Evolutionary conservation across 2,329 filamentous ascomycete genomes (phyloP).

Genomic region (Onygenales sp.): DNA sequence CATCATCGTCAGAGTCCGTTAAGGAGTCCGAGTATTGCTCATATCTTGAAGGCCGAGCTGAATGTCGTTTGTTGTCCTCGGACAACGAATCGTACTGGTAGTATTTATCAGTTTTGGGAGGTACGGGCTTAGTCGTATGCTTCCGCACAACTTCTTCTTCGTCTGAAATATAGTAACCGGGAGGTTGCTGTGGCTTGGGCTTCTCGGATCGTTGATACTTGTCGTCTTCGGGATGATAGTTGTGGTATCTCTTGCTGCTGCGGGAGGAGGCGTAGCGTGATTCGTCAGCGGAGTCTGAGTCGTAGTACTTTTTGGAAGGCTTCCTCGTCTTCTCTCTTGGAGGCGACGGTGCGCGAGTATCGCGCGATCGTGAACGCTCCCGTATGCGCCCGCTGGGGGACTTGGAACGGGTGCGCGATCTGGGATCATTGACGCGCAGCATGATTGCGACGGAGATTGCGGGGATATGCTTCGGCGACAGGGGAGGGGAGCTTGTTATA

Average conservation of each 20-base stretch:
- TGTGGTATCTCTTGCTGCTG: slow-evolving; percentile 21
- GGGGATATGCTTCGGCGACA: too few species aligned
- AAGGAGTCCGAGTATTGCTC: slow-evolving; percentile 10
- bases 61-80: slow-evolving; percentile 11
- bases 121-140: neutral
- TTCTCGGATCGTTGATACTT: slow-evolving; percentile 11
- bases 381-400: slow-evolving; percentile 32
- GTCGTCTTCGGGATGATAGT: slow-evolving; percentile 15
- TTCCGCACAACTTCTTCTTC: slow-evolving; percentile 13
- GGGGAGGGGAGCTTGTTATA: too few species aligned
- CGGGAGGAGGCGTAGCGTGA: slow-evolving; percentile 12
- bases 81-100: slow-evolving; percentile 14
- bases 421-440: slow-evolving; percentile 31
- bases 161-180: slow-evolving; percentile 19
- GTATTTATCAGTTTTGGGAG: slow-evolving; percentile 1
- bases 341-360: slow-evolving; percentile 25
- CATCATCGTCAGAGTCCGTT: slow-evolving; percentile 14
- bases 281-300: slow-evolving; percentile 19
- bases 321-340: slow-evolving; percentile 17
- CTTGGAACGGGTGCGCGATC: slow-evolving; percentile 36
- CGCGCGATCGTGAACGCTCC: slow-evolving; percentile 36
- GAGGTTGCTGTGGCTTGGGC: neutral
- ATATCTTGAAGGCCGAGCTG: slow-evolving; percentile 6
- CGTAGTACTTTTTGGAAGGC: slow-evolving; percentile 18
- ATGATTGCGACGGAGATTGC: slow-evolving; percentile 12